Evolutionary conservation across 768 basidiomycete genomes (phyloP).

Genomic region (Suillus clintonianus): DNA sequence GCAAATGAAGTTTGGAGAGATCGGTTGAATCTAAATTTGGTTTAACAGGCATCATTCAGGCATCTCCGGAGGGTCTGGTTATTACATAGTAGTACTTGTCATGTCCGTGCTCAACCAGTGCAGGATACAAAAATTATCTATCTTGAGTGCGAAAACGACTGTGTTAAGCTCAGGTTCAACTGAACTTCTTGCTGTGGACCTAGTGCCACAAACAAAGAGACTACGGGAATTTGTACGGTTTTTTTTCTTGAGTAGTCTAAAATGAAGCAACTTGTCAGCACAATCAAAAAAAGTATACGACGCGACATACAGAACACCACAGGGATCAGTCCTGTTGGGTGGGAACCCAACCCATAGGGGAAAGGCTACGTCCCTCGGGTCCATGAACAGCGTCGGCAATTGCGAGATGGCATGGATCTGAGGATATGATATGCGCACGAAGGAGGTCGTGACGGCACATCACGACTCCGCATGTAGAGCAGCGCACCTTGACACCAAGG

Average conservation of each 20-base stretch:
- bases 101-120: too few species aligned
- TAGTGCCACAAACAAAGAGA: too few species aligned
- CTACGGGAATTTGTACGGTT: too few species aligned
- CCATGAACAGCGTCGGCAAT: not conserved
- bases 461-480: not conserved
- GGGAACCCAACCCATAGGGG: not conserved
- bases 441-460: not conserved
- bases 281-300: not conserved
- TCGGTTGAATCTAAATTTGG: slow-evolving; percentile 28
- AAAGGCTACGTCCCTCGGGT: not conserved
- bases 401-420: not conserved
- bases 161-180: too few species aligned
- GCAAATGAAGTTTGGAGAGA: slow-evolving; percentile 3
- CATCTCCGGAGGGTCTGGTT: slow-evolving; percentile 26
- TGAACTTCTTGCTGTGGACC: too few species aligned
- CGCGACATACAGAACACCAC: not conserved
- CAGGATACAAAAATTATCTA: too few species aligned
- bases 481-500: not conserved
- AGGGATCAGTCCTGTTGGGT: not conserved
- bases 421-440: not conserved
- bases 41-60: slow-evolving; percentile 22
- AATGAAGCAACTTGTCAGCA: too few species aligned
- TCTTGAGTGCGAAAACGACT: too few species aligned
- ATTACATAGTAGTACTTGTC: too few species aligned
- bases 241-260: too few species aligned